These are phyloP conservation scores for Amanita inopinata DNA, from an alignment of 768 basidiomycete genomes.

Conservation along the genomic window DNA sequence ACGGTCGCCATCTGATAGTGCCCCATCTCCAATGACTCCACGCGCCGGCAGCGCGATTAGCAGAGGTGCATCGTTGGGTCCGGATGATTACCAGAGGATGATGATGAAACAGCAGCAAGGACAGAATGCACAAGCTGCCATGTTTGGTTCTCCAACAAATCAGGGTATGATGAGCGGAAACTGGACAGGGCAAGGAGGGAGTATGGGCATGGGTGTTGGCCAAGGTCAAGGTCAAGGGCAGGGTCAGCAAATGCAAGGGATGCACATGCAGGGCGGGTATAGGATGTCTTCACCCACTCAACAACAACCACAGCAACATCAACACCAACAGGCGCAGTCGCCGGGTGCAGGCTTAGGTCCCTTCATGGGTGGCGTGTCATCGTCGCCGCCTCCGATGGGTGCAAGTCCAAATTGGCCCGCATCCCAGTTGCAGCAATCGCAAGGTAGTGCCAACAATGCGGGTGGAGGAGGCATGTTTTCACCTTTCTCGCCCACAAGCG, in stretches of 20 bases:
- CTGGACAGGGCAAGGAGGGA: conserved; percentile 17
- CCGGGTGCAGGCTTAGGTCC: conserved; percentile 6
- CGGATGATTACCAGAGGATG: conserved; percentile 52
- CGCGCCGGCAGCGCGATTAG: conserved; percentile 30
- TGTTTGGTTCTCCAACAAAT: conserved; percentile 12
- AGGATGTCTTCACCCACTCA: conserved; percentile 8
- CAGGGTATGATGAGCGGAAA: conserved; percentile 27
- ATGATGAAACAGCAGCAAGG: conserved; percentile 31
- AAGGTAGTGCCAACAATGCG: background rate
- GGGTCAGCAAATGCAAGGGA: conserved; percentile 19
- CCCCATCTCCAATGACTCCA: conserved; percentile 41
- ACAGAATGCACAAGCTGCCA: conserved; percentile 13
- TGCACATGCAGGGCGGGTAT: conserved; percentile 18
- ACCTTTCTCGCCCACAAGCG: conserved; percentile 22
- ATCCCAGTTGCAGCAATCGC: conserved; percentile 2
- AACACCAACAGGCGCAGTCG: conserved; percentile 12
- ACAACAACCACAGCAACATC: conserved; percentile 6
- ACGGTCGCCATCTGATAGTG: conserved; percentile 64
- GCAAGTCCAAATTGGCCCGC: conserved; percentile 5
- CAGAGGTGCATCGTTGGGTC: conserved; percentile 29
- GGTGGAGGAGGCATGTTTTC: conserved; percentile 6
- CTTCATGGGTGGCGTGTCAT: conserved; percentile 6
- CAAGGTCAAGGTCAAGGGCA: conserved; percentile 17
- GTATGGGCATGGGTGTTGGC: conserved; percentile 7
- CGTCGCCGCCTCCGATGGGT: conserved; percentile 7